Evolutionary conservation across 805 yeast species (phyloP), one percentile per base, ranked within the genome.

Genomic region (Kuraishia piskuri): DNA sequence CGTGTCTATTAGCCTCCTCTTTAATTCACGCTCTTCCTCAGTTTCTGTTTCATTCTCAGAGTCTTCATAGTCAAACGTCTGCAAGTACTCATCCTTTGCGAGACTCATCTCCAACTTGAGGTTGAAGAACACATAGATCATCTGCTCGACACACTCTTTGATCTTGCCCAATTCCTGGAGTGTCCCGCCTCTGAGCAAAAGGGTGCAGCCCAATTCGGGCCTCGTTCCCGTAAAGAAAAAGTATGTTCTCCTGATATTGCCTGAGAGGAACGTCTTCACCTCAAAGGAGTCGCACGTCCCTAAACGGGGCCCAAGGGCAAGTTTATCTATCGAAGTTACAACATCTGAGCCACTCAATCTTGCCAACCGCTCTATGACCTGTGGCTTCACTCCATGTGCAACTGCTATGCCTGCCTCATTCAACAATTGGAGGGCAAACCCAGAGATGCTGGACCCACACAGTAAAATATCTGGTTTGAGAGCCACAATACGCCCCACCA

Each of bases 301-400:
- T 51, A 94, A 71, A 53, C 77, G 81, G 2, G 89, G 82, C 46
- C 74, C 76, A 59, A 83, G 77, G 12, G 94, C 88, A 14, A 94
- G 71, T 62, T 86, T 88, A 62, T 94, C 97, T 52, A 90, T 86
- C 0, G 97, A 86, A 21, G 85, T 82, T 21, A 89, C 86, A 22
- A 95, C 83, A 61, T 90, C 97, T 0, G 96, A 90, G 50, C 81
- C 83, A 0, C 96, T 86, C 57, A 90, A 75, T 53, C 90, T 73
- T 0, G 97, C 80, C 3, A 92, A 77, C 53, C 95, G 75, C 57
- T 84, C 86, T 47, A 94, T 78, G 1, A 90, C 91, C 58, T 83
- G 90, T 0, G 88, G 88, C 62, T 94, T 90, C 55, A 90, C 78
- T 58, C 88, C 83, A 45, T 84, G 80, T 1, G 91, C 86, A 2